Evolutionary conservation across 2,329 filamentous ascomycete species (phyloP), one percentile per base, ranked within the genome.

Genomic region (Fusarium torreyae): DNA sequence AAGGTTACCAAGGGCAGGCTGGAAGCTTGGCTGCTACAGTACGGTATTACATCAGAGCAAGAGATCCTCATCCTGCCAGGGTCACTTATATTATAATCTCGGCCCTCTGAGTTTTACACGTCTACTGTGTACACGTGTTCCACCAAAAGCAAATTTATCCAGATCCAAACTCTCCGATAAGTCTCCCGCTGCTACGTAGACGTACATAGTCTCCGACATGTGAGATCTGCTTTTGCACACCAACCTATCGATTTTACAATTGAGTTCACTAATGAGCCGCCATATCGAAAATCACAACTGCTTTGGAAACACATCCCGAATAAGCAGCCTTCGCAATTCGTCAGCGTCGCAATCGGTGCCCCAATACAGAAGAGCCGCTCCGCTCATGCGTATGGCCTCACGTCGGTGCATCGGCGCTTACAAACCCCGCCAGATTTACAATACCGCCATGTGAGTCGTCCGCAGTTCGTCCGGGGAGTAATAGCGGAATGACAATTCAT

Each of bases 391-490:
- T 46, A 42, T 60, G 57, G 26, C 58, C 56, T 65, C 39, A 65
- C 44, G n/a, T 46, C 17, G n/a, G 34, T 51, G 18, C 40, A 44
- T 53, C 44, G 2, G 20, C 46, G 42, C 46, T 70, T 63, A 63
- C 66, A 55, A 70, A 69, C 57, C 42, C 66, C 66, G 66, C 66
- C 18, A 40, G 17, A 10, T 52, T 58, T 52, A 18, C 39, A 18
- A 22, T 18, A 40, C 39, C 39, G 40, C 40, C 11, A 15, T 15
- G 13, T 24, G 40, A 33, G 9, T 17, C 11, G 57, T 67, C 64
- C 63, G 51, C 17, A 24, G 15, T 57, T 66, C 62, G 63, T 66
- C 63, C 62, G 55, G 28, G n/a, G 36, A 14, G 26, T 24, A 33
- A 42, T 31, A 28, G 22, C 48, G 39, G 39, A 51, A 62, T 33